Base-by-base conservation (phyloP, 768 basidiomycete species). In the Podaxis carcinomalis region DNA sequence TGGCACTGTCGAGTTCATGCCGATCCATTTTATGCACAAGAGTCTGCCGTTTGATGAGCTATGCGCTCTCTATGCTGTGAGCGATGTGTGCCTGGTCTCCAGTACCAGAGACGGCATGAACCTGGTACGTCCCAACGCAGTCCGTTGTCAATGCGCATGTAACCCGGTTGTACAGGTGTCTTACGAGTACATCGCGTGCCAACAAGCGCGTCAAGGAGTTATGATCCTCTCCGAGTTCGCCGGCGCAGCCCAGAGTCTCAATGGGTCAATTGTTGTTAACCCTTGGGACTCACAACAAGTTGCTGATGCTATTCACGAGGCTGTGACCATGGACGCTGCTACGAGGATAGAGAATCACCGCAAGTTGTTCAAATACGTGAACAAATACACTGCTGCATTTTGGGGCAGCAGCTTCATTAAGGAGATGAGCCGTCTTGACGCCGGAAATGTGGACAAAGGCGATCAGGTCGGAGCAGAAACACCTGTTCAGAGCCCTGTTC, bases 21-120 rank as follows among this genome's bases (percentile, higher is more conserved):
- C 97, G 5, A 98, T 99, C 62, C 97, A 98, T 74, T 98, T 97
- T 74, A 93, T 98, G 93, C 96, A 98, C 83, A 95, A 95, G 75
- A 90, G 87, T 64, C 79, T 98, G 56, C 76, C 87, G 0, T 95
- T 98, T 69, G 93, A 97, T 70, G 97, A 99, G 70, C 83, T 99
- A 6, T 95, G 94, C 62, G 97, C 97, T n/a, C 83, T 99, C 57
- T 99, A 98, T 70, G 94, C 96, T 21, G 83, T 98, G 68, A 93
- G 92, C 69, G 97, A 98, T 69, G 96, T 95, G 37, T 98, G 96
- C 72, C 78, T 99, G 57, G 93, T 99, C 62, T 93, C 93, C 21
- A 90, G 88, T 72, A 99, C 97, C 21, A 80, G 97, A 55, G 97
- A 99, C 69, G 97, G 97, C 54, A 99, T 99, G 97, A 99, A 99